These are phyloP conservation scores for Tilletiaria anomala DNA, from an alignment of 1,284 basidiomycete genomes.

Conservation along the genomic window DNA sequence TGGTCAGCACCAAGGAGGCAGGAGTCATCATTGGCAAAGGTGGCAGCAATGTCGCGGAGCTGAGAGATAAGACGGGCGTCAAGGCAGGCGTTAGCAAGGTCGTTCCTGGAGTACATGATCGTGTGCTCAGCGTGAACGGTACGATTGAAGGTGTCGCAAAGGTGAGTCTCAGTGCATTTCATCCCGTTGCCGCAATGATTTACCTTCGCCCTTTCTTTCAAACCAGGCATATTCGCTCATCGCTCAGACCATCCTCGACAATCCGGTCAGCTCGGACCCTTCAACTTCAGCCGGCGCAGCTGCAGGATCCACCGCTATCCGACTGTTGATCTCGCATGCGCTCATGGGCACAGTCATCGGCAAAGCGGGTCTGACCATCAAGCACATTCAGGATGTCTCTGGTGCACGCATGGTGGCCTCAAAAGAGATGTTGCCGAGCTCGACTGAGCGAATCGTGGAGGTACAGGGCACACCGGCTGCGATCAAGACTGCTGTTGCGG, in stretches of 20 bases:
- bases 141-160: constrained; percentile 80
- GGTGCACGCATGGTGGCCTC: constrained; percentile 39
- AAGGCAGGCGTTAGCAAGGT: constrained; percentile 98
- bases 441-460: constrained; percentile 65
- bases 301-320: constrained; percentile 84
- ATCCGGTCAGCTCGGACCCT: constrained; percentile 47
- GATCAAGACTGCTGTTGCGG: constrained; percentile 77
- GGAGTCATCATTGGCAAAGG: constrained; percentile 55
- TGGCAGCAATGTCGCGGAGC: constrained; percentile 90
- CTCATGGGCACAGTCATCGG: constrained; percentile 41
- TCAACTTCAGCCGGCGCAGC: constrained; percentile 43
- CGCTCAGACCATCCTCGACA: constrained; percentile 71
- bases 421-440: constrained; percentile 40
- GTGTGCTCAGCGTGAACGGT: constrained; percentile 84
- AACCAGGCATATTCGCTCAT: constrained; percentile 82
- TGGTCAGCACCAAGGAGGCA: constrained; percentile 35
- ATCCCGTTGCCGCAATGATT: constrained; percentile 1
- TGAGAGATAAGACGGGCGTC: constrained; percentile 84
- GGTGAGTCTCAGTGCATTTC: constrained; percentile 43
- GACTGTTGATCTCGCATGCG: constrained; percentile 45
- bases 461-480: constrained; percentile 82
- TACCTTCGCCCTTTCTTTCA: background rate
- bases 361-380: constrained; percentile 39
- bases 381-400: constrained; percentile 40
- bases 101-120: constrained; percentile 89